These are phyloP conservation scores for Brasilioporus rufonigricans DNA, from an alignment of 768 basidiomycete genomes.

Conservation along the genomic window DNA sequence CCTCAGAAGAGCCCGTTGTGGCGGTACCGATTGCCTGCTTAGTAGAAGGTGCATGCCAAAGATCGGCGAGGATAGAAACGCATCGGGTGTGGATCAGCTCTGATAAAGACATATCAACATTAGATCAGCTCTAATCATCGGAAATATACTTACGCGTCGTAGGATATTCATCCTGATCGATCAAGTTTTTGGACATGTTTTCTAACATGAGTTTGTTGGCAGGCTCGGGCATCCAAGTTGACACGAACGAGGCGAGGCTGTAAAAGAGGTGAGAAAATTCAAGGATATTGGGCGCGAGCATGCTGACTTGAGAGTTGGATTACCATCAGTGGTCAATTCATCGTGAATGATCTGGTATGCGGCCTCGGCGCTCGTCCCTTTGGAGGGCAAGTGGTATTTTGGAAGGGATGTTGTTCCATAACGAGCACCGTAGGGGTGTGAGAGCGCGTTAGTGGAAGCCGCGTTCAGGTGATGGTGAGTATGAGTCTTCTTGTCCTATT, in stretches of 20 bases:
- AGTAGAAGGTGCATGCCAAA: conserved; percentile 62
- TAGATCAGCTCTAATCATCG: not conserved
- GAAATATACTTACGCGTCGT: conserved; percentile 40
- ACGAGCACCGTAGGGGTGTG: conserved; percentile 56
- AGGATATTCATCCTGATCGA: conserved; percentile 71
- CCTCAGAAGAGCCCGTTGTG: conserved; percentile 69
- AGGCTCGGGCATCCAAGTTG: conserved; percentile 59
- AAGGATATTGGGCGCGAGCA: not conserved
- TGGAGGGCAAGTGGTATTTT: conserved; percentile 62
- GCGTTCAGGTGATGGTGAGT: conserved; percentile 37
- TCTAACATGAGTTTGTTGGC: conserved; percentile 58
- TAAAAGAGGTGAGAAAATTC: not conserved
- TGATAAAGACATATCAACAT: conserved; percentile 5
- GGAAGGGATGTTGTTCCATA: conserved; percentile 69
- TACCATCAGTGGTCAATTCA: conserved; percentile 54
- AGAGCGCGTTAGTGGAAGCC: conserved; percentile 30
- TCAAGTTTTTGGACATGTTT: conserved; percentile 65
- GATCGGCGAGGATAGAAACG: conserved; percentile 58
- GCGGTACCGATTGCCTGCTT: conserved; percentile 63
- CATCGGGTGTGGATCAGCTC: conserved; percentile 45
- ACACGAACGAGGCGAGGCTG: conserved; percentile 61
- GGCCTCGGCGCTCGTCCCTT: conserved; percentile 53
- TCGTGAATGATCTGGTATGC: conserved; percentile 64
- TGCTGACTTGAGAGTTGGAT: conserved; percentile 49
- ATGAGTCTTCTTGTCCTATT: conserved; percentile 46